These are phyloP conservation scores for Nemania sp. DNA, from an alignment of 2,329 filamentous ascomycete genomes.

Conservation along the genomic window DNA sequence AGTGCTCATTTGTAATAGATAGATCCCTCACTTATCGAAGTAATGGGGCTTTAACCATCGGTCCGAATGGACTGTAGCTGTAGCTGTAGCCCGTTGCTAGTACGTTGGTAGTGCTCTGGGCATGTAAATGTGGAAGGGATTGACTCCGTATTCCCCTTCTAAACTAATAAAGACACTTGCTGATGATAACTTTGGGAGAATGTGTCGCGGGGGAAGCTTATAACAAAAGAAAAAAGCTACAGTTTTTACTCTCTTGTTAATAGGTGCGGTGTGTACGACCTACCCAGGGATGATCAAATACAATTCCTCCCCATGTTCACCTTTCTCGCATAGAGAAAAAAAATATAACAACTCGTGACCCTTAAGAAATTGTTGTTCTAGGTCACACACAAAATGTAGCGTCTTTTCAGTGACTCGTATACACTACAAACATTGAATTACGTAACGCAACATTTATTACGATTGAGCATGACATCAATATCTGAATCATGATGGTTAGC, in stretches of 20 bases:
- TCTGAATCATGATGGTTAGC: neutral
- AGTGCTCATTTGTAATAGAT: neutral
- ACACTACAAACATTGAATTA: neutral
- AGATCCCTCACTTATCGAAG: neutral
- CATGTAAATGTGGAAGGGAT: neutral
- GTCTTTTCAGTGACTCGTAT: neutral
- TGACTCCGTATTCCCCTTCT: too few species aligned
- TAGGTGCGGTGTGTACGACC: too few species aligned
- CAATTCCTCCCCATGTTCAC: neutral
- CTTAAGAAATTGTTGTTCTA: neutral
- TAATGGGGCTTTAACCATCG: neutral
- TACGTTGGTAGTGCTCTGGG: neutral
- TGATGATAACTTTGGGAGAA: neutral
- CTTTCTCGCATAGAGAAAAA: too few species aligned
- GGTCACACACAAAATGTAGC: too few species aligned
- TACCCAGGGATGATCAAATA: neutral
- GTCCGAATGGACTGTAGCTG: neutral
- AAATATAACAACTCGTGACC: too few species aligned
- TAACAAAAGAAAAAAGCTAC: neutral
- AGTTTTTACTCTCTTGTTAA: neutral
- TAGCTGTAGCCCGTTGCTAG: neutral
- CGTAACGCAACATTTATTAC: neutral
- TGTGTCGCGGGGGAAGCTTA: neutral
- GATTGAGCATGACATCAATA: constrained; percentile 4
- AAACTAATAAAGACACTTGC: too few species aligned